A percentile compares a stretch with the other conserved stretches of the same genome.
phyloP scores from a whole-genome alignment of 495 filamentous ascomycete species.

The Letharia columbiana region DNA sequence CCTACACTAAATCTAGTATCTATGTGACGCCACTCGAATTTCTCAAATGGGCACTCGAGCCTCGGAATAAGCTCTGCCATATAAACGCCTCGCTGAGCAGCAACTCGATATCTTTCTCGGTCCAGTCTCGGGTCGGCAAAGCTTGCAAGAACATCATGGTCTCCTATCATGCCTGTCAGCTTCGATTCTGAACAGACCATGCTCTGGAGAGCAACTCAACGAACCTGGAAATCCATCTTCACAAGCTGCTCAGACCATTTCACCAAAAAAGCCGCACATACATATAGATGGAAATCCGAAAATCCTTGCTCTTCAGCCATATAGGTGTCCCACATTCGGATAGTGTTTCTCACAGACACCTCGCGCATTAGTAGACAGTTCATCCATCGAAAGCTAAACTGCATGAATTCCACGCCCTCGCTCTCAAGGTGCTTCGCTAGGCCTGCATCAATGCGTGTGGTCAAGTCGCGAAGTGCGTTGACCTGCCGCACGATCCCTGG shows the following conservation, averaged over 20 bases:
- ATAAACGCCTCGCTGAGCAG: conserved; percentile 92
- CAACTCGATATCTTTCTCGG: conserved; percentile 94
- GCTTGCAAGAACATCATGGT: conserved; percentile 99
- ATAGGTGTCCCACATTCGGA: conserved; percentile 99
- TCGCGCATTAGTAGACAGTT: conserved; percentile 97
- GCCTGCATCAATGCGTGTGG: conserved; percentile 73
- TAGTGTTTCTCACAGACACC: conserved; percentile 89
- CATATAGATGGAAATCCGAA: conserved; percentile 94
- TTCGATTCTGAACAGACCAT: background rate
- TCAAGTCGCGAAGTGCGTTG: conserved; percentile 75
- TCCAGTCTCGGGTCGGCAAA: conserved; percentile 89
- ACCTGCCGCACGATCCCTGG: conserved; percentile 95
- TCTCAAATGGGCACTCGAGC: conserved; percentile 74
- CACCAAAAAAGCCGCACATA: conserved; percentile 96
- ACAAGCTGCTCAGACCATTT: conserved; percentile 94
- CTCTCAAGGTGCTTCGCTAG: conserved; percentile 81
- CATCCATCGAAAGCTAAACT: conserved; percentile 99
- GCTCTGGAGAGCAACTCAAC: conserved; percentile 1
- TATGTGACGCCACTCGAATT: conserved; percentile 30
- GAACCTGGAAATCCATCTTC: conserved; percentile 87
- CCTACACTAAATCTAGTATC: background rate
- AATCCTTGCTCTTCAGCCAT: conserved; percentile 98
- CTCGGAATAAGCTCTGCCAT: conserved; percentile 88
- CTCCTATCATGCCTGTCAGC: conserved; percentile 46
- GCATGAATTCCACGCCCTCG: conserved; percentile 94